Evolutionary conservation across 1,284 basidiomycete genomes (phyloP), one percentile per base, ranked within the genome.

Genomic region (Thecaphora thlaspeos): DNA sequence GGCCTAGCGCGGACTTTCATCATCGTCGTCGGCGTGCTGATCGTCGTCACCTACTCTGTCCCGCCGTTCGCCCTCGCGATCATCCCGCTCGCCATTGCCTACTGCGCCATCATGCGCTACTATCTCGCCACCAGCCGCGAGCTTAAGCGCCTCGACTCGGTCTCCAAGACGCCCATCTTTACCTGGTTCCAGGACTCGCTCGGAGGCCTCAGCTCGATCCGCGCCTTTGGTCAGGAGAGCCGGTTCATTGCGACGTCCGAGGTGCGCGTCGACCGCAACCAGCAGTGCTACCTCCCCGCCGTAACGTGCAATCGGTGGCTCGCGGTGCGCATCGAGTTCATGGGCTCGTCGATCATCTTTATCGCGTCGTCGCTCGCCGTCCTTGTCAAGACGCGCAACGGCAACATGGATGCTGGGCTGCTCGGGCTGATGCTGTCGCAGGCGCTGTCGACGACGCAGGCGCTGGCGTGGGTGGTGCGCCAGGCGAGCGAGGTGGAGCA

Each of bases 201-300:
- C 37, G 83, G 82, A 45, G 89, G 89, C 19, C 86, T 90, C 44
- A 80, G 89, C 41, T 87, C 88, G n/a, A 89, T 94, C 36, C 85
- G 91, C 43, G 92, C 91, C 0, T 95, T 92, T 79, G 88, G 87
- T 10, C 88, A 86, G 2, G 90, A 93, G 70, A 80, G 81, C 37
- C 81, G 84, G n/a, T 92, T 94, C 81, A 82, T 91, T 66, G 58
- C 71, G 26, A 66, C 71, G 49, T 75, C 71, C 43, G 55, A 78
- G 44, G 52, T 65, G 11, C 52, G 76, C 36, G 61, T 78, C 28
- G 77, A 78, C 55, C 83, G 88, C 48, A 82, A 83, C 44, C 70
- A 73, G 46, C 61, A 72, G 15, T 69, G 72, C 2, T 78, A 73
- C 53, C 68, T 72, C 55, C 75, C 70, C 45, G 57, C 78, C 43